Evolutionary conservation across 2,329 filamentous ascomycete genomes (phyloP).

Genomic region (Chaetothyriales sp.): DNA sequence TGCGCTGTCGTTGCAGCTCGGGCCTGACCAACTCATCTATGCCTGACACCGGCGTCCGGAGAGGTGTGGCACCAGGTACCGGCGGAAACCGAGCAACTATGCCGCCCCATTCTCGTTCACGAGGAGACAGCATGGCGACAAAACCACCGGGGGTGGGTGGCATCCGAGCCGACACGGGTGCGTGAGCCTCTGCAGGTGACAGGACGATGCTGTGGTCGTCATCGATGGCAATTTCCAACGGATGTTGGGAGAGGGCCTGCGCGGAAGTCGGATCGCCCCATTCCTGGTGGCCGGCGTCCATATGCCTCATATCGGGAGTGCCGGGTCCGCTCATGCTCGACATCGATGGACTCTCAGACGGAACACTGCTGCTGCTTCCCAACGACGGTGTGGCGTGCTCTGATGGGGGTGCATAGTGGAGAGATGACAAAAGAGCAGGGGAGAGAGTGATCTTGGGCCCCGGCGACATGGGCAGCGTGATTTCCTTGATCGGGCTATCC

Average conservation of each 20-base stretch:
- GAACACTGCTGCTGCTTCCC: slow-evolving; percentile 66
- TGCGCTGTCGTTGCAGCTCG: slow-evolving; percentile 3
- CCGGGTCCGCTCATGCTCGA: slow-evolving; percentile 53
- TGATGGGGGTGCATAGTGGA: slow-evolving; percentile 57
- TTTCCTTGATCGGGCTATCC: slow-evolving; percentile 32
- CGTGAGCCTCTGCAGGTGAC: slow-evolving; percentile 15
- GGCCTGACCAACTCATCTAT: neutral
- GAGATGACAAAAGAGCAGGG: slow-evolving; percentile 57
- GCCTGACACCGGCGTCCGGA: neutral
- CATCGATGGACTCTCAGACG: slow-evolving; percentile 69
- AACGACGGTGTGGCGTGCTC: slow-evolving; percentile 74
- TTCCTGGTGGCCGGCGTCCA: slow-evolving; percentile 6
- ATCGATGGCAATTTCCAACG: slow-evolving; percentile 23
- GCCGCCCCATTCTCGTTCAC: slow-evolving; percentile 43
- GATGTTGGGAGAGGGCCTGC: slow-evolving; percentile 1
- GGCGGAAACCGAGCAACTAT: slow-evolving; percentile 29
- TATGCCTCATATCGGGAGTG: slow-evolving; percentile 55
- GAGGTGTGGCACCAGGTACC: slow-evolving; percentile 22
- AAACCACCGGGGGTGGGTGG: slow-evolving; percentile 21
- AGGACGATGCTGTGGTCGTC: slow-evolving; percentile 21
- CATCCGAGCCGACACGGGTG: slow-evolving; percentile 5
- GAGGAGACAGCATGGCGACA: neutral
- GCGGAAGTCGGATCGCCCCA: slow-evolving; percentile 11
- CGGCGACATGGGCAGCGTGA: slow-evolving; percentile 32
- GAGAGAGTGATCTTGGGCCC: slow-evolving; percentile 55